These are phyloP conservation scores for Ampelomyces quisqualis DNA, from an alignment of 2,329 filamentous ascomycete species.

Conservation along the genomic window DNA sequence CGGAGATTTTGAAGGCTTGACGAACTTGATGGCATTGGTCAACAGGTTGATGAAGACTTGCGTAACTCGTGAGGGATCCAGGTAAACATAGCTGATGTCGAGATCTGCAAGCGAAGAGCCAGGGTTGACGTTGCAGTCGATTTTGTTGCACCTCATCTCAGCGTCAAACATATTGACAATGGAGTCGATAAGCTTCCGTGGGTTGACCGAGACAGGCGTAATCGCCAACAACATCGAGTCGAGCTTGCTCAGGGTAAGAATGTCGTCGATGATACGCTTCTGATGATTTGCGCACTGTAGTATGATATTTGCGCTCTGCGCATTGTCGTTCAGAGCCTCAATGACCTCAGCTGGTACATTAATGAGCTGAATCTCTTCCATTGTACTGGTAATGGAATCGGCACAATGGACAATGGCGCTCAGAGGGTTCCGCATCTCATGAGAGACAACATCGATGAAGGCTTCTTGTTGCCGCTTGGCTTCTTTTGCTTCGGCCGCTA, in stretches of 20 bases:
- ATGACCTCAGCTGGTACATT: conserved; percentile 28
- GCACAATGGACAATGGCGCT: conserved; percentile 49
- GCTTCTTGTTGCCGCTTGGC: conserved; percentile 44
- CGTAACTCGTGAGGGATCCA: conserved; percentile 48
- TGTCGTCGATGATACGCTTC: conserved; percentile 52
- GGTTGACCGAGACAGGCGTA: conserved; percentile 44
- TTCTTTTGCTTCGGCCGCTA: conserved; percentile 43
- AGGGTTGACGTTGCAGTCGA: conserved; percentile 32
- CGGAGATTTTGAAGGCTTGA: conserved; percentile 39
- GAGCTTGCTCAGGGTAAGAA: conserved; percentile 50
- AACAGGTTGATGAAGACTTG: conserved; percentile 82
- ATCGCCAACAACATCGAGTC: conserved; percentile 49
- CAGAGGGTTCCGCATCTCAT: conserved; percentile 51
- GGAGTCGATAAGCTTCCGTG: conserved; percentile 39
- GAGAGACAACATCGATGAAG: conserved; percentile 44
- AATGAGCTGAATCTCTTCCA: conserved; percentile 34
- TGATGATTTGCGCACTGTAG: conserved; percentile 51
- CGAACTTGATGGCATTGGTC: conserved; percentile 54
- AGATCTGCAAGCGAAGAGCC: conserved; percentile 43
- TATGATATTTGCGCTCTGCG: conserved; percentile 46
- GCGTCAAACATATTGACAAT: conserved; percentile 44
- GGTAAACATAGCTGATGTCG: conserved; percentile 42
- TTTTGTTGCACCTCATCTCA: conserved; percentile 39
- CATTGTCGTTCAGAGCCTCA: conserved; percentile 32
- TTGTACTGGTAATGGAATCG: conserved; percentile 44